Evolutionary conservation across 2,329 filamentous ascomycete genomes (phyloP), one percentile per base, ranked within the genome.

Genomic region (Colletotrichum siamense): DNA sequence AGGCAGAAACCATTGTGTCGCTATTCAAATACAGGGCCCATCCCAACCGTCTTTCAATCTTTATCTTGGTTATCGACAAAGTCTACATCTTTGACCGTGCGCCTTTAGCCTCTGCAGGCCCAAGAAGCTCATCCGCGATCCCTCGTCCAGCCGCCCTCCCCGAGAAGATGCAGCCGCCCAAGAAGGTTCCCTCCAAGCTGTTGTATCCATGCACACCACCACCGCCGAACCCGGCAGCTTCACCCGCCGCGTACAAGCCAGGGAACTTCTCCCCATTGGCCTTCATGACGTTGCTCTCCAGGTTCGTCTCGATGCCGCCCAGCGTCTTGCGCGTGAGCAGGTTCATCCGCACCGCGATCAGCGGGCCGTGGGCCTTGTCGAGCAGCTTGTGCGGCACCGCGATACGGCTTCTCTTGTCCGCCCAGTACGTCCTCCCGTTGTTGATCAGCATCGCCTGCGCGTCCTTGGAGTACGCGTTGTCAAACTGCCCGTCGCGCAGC

Each of bases 111-210:
- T 76, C 66, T 7, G 72, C 66, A 36, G 75, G 72, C 6, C 75
- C 75, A 49, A 79, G 52, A 65, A 87, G 70, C 77, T 91, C 89
- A 5, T 88, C 86, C 0, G 87, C 89, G 78, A 93, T 89, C 1
- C 87, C 90, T 12, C 88, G 84, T 0, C 91, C 91, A 0, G 91
- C 91, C 1, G 88, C 88, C 8, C 91, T 83, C 0, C 91, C 91
- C 0, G 91, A 92, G 79, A 93, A 93, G 78, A 93, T 92, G 75
- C 91, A 93, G 1, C 91, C 91, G 16, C 91, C 91, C 6, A 93
- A 79, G 79, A 93, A 93, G 0, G 91, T 92, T 1, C 91, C 91
- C 81, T 93, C 91, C 44, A 93, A 87, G 2, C 91, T 89, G 78
- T 86, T 91, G 79, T 93, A 92, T 0, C 91, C 91, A 78, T 93